These are phyloP conservation scores for Clarireedia monteithiana DNA, from an alignment of 2,329 filamentous ascomycete species.

Conservation along the genomic window DNA sequence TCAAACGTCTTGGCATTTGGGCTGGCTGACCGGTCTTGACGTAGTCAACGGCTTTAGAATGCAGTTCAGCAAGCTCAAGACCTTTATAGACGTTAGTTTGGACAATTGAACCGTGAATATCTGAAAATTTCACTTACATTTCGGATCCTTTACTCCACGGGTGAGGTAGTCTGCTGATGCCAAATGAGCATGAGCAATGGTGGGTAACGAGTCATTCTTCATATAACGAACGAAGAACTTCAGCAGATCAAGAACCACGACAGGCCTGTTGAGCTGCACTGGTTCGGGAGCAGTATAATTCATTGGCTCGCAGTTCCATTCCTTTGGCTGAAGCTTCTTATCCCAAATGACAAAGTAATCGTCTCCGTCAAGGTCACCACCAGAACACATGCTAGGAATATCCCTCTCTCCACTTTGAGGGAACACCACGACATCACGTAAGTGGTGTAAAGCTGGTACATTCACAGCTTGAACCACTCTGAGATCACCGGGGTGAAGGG, in stretches of 20 bases:
- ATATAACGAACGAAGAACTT: constrained; percentile 88
- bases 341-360: constrained; percentile 97
- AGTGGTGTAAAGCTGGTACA: constrained; percentile 60
- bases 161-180: constrained; percentile 60
- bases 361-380: constrained; percentile 91
- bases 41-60: constrained; percentile 91
- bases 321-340: constrained; percentile 55
- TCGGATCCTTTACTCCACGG: constrained; percentile 55
- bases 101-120: neutral
- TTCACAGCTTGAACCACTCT: constrained; percentile 82
- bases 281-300: constrained; percentile 57
- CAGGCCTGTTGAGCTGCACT: constrained; percentile 47
- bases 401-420: constrained; percentile 77
- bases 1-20: constrained; percentile 50
- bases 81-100: constrained; percentile 33
- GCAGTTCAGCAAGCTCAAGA: constrained; percentile 65
- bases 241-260: constrained; percentile 66
- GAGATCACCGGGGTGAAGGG: constrained; percentile 86
- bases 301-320: constrained; percentile 73
- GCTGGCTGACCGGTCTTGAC: constrained; percentile 82
- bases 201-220: constrained; percentile 76
- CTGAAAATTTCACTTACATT: constrained; percentile 46
- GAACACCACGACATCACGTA: constrained; percentile 82
- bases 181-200: constrained; percentile 76
- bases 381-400: constrained; percentile 88